Evolutionary conservation across 257 asterid genomes (phyloP).

Genomic region (Gynochthodes officinalis): DNA sequence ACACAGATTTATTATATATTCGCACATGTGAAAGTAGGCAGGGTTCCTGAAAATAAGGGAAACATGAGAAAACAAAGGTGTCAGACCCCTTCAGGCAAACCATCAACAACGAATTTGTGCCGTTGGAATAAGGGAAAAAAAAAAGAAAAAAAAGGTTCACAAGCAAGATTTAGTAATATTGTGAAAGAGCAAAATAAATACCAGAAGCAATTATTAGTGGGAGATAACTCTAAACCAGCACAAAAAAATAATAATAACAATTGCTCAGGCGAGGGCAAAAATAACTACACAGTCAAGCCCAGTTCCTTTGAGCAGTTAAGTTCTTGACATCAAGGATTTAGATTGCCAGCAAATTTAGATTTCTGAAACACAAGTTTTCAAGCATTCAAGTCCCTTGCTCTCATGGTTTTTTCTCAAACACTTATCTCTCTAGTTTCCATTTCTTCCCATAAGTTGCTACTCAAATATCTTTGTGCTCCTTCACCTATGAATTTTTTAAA

Average conservation of each 20-base stretch:
- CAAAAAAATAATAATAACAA: neutral
- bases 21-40: conserved; percentile 85
- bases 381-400: neutral
- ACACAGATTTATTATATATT: conserved; percentile 87
- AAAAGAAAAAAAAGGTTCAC: neutral
- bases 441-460: neutral
- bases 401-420: neutral
- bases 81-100: neutral
- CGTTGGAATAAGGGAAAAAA: neutral
- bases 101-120: neutral
- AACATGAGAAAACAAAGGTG: conserved; percentile 6
- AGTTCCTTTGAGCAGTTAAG: neutral
- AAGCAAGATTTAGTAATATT: neutral
- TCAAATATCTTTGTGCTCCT: neutral
- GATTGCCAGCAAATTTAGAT: neutral
- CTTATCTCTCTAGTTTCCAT: neutral
- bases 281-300: neutral
- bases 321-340: neutral
- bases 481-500: neutral
- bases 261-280: no score
- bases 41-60: conserved; percentile 63
- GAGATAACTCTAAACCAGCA: neutral
- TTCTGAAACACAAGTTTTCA: neutral
- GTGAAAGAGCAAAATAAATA: neutral
- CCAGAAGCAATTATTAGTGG: neutral